phyloP scores from a whole-genome alignment of 306 rosid genomes.

The apple (Malus domestica) region DNA sequence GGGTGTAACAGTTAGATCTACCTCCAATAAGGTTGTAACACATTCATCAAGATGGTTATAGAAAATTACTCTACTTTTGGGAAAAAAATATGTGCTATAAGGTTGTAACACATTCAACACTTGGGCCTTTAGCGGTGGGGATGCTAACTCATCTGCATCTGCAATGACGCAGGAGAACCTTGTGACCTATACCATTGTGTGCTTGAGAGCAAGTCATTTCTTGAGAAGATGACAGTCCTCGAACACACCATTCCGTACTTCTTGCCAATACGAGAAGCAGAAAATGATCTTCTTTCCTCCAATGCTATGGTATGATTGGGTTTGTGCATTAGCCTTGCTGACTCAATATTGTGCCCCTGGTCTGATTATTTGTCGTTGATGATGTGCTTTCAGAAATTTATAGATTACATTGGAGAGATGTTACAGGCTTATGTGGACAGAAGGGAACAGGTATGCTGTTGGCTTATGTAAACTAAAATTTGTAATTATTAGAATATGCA shows the following conservation, averaged over 20 bases:
- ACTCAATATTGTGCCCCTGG: constrained; percentile 14
- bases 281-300: constrained; percentile 79
- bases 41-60: background rate
- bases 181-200: constrained; percentile 84
- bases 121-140: background rate
- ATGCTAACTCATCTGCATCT: constrained; percentile 7
- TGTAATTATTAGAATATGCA: background rate
- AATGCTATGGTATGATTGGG: constrained; percentile 73
- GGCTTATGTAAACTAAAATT: constrained; percentile 1
- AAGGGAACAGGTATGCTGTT: constrained; percentile 78
- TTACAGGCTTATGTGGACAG: constrained; percentile 93
- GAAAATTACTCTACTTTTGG: background rate
- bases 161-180: constrained; percentile 59
- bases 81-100: background rate
- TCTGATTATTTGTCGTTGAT: constrained; percentile 12
- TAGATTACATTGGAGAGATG: constrained; percentile 87
- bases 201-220: constrained; percentile 94
- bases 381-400: constrained; percentile 72
- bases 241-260: constrained; percentile 93
- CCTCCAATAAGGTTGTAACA: too few species aligned
- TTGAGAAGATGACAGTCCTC: constrained; percentile 84
- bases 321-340: constrained; percentile 26
- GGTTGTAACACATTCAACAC: background rate
- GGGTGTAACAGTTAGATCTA: background rate
- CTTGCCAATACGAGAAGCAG: constrained; percentile 76